Conservation (phyloP, 1,284 basidiomycete species). For the Malassezia obtusa region DNA sequence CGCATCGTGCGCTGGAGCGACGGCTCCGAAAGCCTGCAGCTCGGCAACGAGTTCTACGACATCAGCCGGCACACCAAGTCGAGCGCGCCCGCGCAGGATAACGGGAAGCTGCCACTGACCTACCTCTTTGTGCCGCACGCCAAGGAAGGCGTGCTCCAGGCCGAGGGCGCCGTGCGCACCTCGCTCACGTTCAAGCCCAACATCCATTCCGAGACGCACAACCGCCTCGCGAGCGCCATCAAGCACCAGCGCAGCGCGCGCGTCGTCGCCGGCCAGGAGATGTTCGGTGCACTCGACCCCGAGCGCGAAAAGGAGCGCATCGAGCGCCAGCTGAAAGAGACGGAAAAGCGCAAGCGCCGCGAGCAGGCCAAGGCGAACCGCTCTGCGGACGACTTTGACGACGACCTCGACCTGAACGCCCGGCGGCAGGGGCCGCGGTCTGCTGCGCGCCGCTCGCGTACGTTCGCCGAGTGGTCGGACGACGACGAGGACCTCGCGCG, state of each 20-base stretch:
- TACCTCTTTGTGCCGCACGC: conserved; percentile 85
- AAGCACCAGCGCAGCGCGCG: conserved; percentile 64
- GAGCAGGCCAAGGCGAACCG: conserved; percentile 28
- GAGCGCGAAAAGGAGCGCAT: conserved; percentile 57
- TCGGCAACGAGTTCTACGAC: conserved; percentile 81
- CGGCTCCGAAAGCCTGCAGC: conserved; percentile 69
- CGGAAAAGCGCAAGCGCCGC: conserved; percentile 36
- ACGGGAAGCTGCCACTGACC: conserved; percentile 47
- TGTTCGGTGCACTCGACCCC: conserved; percentile 46
- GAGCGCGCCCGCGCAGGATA: conserved; percentile 1
- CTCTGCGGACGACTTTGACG: conserved; percentile 26
- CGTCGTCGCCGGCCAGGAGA: conserved; percentile 51
- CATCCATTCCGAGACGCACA: conserved; percentile 79
- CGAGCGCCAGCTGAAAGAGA: conserved; percentile 39
- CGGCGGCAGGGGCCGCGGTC: conserved; percentile 7
- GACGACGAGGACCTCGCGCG: conserved; percentile 31
- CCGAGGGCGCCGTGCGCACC: conserved; percentile 71
- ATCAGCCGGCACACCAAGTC: conserved; percentile 51
- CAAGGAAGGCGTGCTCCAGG: conserved; percentile 69
- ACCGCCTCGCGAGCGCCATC: conserved; percentile 74
- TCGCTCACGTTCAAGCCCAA: conserved; percentile 73
- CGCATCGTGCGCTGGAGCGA: conserved; percentile 85
- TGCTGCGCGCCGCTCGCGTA: conserved; percentile 11
- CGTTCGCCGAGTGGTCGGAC: conserved; percentile 32
- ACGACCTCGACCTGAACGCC: conserved; percentile 22